These are phyloP conservation scores for Boletus pseudopeckii DNA, from an alignment of 768 basidiomycete genomes.

Conservation along the genomic window DNA sequence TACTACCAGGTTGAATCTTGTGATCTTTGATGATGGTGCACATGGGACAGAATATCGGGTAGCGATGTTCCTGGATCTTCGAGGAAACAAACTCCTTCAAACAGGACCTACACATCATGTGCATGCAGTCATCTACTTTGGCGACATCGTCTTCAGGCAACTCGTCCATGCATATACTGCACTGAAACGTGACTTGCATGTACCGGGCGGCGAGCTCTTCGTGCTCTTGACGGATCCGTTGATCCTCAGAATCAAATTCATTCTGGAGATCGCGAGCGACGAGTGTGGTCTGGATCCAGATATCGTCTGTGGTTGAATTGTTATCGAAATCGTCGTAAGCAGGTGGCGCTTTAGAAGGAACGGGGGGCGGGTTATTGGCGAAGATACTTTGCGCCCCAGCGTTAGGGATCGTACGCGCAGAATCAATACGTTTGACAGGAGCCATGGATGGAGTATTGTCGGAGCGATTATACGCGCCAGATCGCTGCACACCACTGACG, in stretches of 20 bases:
- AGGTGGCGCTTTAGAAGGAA: slow-evolving; percentile 10
- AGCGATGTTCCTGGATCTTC: slow-evolving; percentile 50
- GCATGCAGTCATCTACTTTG: slow-evolving; percentile 43
- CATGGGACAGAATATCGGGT: slow-evolving; percentile 59
- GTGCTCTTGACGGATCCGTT: slow-evolving; percentile 34
- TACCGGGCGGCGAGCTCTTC: slow-evolving; percentile 23
- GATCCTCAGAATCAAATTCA: slow-evolving; percentile 41
- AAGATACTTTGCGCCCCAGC: slow-evolving; percentile 25
- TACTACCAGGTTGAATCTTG: slow-evolving; percentile 31
- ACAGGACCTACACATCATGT: slow-evolving; percentile 55
- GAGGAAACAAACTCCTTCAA: slow-evolving; percentile 39
- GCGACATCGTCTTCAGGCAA: slow-evolving; percentile 41
- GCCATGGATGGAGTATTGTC: background rate
- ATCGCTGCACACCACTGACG: too few relatives aligned
- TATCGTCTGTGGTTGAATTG: background rate
- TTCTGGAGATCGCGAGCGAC: slow-evolving; percentile 33
- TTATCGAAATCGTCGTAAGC: slow-evolving; percentile 11
- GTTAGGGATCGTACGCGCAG: background rate
- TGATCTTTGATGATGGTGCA: slow-evolving; percentile 38
- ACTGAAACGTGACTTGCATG: slow-evolving; percentile 43
- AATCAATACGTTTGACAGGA: background rate
- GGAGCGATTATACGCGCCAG: background rate
- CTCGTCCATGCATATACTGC: slow-evolving; percentile 55
- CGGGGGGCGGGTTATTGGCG: slow-evolving; percentile 25
- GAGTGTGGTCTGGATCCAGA: slow-evolving; percentile 4